phyloP scores from a whole-genome alignment of 768 basidiomycete species.

The Kwoniella heveanensis region DNA sequence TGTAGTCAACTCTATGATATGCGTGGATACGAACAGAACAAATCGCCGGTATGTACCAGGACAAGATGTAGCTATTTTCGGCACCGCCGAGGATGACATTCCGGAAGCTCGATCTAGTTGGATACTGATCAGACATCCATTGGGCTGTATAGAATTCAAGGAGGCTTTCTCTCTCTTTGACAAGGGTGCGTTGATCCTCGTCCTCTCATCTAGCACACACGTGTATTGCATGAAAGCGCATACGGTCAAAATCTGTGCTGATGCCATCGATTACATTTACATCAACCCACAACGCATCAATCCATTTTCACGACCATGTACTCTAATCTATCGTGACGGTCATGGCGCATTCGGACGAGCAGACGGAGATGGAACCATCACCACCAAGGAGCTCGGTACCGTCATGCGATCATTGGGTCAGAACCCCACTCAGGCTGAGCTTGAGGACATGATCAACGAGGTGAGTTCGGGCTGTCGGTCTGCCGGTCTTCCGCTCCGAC shows the following conservation, averaged over 20 bases:
- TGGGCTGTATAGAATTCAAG: conserved; percentile 75
- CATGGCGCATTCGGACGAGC: too few relatives aligned
- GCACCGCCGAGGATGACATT: not conserved
- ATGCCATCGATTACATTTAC: conserved; percentile 1
- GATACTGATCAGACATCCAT: too few relatives aligned
- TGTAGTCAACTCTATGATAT: too few relatives aligned
- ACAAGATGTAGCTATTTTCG: too few relatives aligned
- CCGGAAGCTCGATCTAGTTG: too few relatives aligned
- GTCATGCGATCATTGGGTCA: conserved; percentile 92
- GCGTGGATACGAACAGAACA: conserved; percentile 65
- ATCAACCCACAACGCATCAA: not conserved
- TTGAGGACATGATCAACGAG: conserved; percentile 95
- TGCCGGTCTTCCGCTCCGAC: too few relatives aligned
- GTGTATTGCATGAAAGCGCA: too few relatives aligned
- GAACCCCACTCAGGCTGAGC: conserved; percentile 87
- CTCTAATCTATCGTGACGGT: too few relatives aligned
- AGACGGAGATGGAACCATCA: conserved; percentile 94
- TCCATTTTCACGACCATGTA: not conserved
- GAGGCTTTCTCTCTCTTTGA: conserved; percentile 98
- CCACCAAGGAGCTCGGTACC: conserved; percentile 83
- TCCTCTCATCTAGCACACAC: not conserved
- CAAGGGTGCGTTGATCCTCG: conserved; percentile 69
- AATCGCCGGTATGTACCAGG: conserved; percentile 82
- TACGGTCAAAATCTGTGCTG: not conserved
- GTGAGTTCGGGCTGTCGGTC: conserved; percentile 30